phyloP scores from a whole-genome alignment of 169 alveolate species.

The Plasmodium blacklocki region DNA sequence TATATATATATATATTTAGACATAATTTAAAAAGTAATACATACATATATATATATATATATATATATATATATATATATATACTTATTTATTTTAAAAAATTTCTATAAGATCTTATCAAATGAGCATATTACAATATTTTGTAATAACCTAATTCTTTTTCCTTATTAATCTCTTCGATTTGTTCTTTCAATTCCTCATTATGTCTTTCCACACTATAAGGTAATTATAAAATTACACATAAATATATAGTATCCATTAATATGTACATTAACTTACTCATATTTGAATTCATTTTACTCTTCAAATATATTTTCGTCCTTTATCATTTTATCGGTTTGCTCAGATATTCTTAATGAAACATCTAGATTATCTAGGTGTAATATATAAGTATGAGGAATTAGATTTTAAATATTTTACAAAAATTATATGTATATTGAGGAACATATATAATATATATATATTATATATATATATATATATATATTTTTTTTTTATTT shows the following conservation, averaged over 20 bases:
- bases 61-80: not conserved
- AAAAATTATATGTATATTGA: too few species aligned
- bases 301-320: slow-evolving; percentile 52
- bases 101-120: too few species aligned
- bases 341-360: slow-evolving; percentile 35
- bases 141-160: slow-evolving; percentile 33
- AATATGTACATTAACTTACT: not conserved
- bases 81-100: not conserved
- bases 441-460: too few species aligned
- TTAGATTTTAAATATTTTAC: too few species aligned
- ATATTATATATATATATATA: not conserved
- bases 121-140: too few species aligned
- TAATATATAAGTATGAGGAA: too few species aligned
- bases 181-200: slow-evolving; percentile 44
- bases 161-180: slow-evolving; percentile 42
- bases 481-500: not conserved
- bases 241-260: not conserved
- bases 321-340: slow-evolving; percentile 47
- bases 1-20: not conserved
- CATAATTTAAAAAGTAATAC: not conserved
- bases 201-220: slow-evolving; percentile 31
- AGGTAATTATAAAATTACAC: not conserved
- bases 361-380: slow-evolving; percentile 46
- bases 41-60: not conserved
- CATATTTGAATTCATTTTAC: slow-evolving; percentile 8